phyloP scores from a whole-genome alignment of 1,139 yeast genomes.

The Groenewaldozyma sp. region DNA sequence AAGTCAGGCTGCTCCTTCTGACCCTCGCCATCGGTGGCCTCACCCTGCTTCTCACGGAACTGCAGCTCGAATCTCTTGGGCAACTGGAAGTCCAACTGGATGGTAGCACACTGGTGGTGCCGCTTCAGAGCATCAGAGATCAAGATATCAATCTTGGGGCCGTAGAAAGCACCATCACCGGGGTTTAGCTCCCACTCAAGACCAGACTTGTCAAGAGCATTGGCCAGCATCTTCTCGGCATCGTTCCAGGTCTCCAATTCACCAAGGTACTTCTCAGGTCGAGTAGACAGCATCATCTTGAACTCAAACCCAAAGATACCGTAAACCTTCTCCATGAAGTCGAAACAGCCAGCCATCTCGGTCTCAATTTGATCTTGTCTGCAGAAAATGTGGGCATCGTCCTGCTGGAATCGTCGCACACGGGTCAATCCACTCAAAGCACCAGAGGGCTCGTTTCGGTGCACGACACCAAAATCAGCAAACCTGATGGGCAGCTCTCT shows the following conservation, averaged over 20 bases:
- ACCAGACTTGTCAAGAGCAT: slow-evolving; percentile 67
- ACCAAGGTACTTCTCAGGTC: slow-evolving; percentile 91
- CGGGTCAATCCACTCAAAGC: slow-evolving; percentile 85
- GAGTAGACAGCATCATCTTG: slow-evolving; percentile 82
- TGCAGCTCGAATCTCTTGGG: slow-evolving; percentile 86
- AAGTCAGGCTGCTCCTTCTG: slow-evolving; percentile 12
- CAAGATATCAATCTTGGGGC: slow-evolving; percentile 95
- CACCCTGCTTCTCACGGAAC: slow-evolving; percentile 52
- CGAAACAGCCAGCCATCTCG: slow-evolving; percentile 74
- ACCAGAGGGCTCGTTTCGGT: slow-evolving; percentile 93
- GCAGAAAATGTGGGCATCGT: slow-evolving; percentile 97
- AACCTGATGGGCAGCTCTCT: slow-evolving; percentile 94
- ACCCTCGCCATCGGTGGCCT: slow-evolving; percentile 10
- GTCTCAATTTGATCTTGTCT: slow-evolving; percentile 74
- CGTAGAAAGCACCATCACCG: slow-evolving; percentile 98
- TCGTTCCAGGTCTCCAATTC: slow-evolving; percentile 77
- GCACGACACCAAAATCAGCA: slow-evolving; percentile 92
- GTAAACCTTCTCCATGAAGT: slow-evolving; percentile 69
- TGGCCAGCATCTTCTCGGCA: slow-evolving; percentile 72
- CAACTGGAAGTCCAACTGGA: slow-evolving; percentile 94
- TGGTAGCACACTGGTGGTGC: slow-evolving; percentile 97
- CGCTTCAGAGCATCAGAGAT: slow-evolving; percentile 85
- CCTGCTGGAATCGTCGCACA: slow-evolving; percentile 97
- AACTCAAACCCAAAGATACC: slow-evolving; percentile 82
- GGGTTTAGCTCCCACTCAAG: slow-evolving; percentile 86